Percentiles rank a stretch among this genome's conserved stretches.
These are phyloP conservation scores for Rubroshorea leprosula DNA, from an alignment of 345 rosid species.

Conservation along the genomic window DNA sequence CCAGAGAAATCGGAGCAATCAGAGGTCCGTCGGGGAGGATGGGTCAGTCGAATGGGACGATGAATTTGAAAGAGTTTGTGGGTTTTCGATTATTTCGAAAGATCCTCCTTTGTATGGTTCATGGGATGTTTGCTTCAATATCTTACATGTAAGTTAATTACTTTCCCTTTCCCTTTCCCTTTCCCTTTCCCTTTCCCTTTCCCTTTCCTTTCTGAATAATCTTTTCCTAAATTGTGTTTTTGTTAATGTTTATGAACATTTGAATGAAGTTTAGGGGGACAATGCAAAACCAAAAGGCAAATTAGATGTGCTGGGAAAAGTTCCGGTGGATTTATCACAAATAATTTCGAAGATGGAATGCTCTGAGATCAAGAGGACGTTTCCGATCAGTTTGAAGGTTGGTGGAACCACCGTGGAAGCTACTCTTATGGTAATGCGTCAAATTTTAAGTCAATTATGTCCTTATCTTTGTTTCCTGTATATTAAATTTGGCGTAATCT, in stretches of 20 bases:
- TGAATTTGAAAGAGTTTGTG: constrained; percentile 43
- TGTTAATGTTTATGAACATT: background rate
- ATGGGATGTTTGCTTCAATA: constrained; percentile 45
- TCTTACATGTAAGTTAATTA: constrained; percentile 40
- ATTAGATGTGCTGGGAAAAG: constrained; percentile 10
- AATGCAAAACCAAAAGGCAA: background rate
- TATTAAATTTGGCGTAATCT: background rate
- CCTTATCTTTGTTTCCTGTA: background rate
- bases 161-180: too few relatives aligned
- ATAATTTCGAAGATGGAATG: constrained; percentile 4
- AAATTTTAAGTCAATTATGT: background rate
- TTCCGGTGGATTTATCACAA: constrained; percentile 1
- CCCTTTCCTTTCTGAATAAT: constrained; percentile 3
- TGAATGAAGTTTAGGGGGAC: constrained; percentile 1
- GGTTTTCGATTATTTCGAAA: constrained; percentile 35
- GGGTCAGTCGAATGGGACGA: constrained; percentile 41
- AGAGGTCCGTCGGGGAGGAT: constrained; percentile 15
- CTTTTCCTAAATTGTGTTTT: background rate
- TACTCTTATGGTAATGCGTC: constrained; percentile 29
- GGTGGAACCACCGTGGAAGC: constrained; percentile 2
- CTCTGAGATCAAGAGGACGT: constrained; percentile 8
- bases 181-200: too few relatives aligned
- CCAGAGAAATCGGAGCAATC: constrained; percentile 9
- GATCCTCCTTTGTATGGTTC: constrained; percentile 33
- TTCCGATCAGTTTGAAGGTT: constrained; percentile 9